Base-by-base conservation (phyloP, 2,329 filamentous ascomycete genomes). In the Fusarium sambucinum region DNA sequence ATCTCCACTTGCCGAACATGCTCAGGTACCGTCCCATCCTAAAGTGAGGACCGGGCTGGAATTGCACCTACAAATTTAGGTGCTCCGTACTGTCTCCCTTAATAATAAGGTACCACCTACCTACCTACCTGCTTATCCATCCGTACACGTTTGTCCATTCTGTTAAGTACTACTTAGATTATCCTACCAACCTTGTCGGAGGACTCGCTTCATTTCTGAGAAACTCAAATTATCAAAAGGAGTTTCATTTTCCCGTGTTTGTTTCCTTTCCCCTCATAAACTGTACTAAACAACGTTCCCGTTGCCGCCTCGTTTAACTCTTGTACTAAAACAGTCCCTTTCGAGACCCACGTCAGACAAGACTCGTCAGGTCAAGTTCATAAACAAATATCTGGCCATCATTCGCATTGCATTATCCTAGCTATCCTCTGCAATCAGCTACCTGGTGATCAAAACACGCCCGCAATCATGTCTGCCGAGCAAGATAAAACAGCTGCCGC, bases 401-500 rank as follows among this genome's bases (percentile, higher is more conserved):
- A 14, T 32, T 61, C 19, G 35, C 29, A 53, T 55, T 41, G 17
- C 29, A 19, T 55, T 30, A 41, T 9, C 9, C 32, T 32, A 32
- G 17, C 7, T 13, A 40, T 27, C 19, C 23, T 27, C 47, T 17
- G 13, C 10, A 21, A 29, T 13, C 14, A 51, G 23, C 23, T 17
- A 33, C 29, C 11, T 17, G 17, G 16, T 12, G n/a, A 44, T n/a
- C 40, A 44, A 25, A 21, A 25, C 13, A 25, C 63, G 45, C 50
- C 32, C 38, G 19, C 27, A 44, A 69, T 54, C 66, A 79, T 79
- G 76, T 68, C 78, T 60, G 52, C 74, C 51, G 74, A 78, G 63
- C 71, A 77, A 53, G 63, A 73, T 16, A 72, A 73, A 62, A 65
- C 58, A 45, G 44, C 59, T 47, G 23, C 65, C 40, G 58, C 64